phyloP scores from a whole-genome alignment of 1,284 basidiomycete genomes.

The Tylopilus sp. region DNA sequence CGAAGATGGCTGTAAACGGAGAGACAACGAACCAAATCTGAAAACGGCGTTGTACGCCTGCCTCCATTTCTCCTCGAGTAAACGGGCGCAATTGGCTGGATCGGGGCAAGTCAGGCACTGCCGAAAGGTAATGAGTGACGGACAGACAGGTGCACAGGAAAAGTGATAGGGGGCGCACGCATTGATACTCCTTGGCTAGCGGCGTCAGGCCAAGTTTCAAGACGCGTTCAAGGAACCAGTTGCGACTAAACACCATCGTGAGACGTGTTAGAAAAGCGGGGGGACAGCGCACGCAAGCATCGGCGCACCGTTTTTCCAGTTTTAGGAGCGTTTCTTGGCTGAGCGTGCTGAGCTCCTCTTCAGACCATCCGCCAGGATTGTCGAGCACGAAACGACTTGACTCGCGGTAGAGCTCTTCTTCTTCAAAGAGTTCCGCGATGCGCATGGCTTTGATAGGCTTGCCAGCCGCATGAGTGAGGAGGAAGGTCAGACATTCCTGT shows the following conservation, averaged over 20 bases:
- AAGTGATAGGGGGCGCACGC: conserved; percentile 46
- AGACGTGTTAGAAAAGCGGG: not conserved
- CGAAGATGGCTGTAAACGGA: not conserved
- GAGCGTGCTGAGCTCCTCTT: conserved; percentile 75
- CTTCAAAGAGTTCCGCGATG: conserved; percentile 82
- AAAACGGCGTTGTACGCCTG: conserved; percentile 85
- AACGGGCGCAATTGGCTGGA: conserved; percentile 69
- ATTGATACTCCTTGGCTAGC: conserved; percentile 87
- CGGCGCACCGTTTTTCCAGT: conserved; percentile 75
- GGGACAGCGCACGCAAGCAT: not conserved
- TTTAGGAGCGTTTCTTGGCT: conserved; percentile 80
- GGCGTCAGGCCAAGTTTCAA: conserved; percentile 86
- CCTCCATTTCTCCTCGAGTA: conserved; percentile 92
- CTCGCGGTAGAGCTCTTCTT: conserved; percentile 87
- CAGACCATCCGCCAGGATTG: conserved; percentile 82
- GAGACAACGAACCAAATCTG: conserved; percentile 62
- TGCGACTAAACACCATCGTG: conserved; percentile 45
- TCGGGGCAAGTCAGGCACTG: conserved; percentile 86
- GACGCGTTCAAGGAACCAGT: conserved; percentile 92
- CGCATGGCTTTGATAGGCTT: conserved; percentile 87
- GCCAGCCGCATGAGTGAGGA: conserved; percentile 87
- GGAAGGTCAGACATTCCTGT: conserved; percentile 77
- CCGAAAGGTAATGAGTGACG: conserved; percentile 2
- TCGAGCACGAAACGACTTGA: conserved; percentile 87
- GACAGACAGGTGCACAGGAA: not conserved